These are phyloP conservation scores for Nitzschia sp. DNA, from an alignment of 108 stramenopile genomes.

Conservation along the genomic window DNA sequence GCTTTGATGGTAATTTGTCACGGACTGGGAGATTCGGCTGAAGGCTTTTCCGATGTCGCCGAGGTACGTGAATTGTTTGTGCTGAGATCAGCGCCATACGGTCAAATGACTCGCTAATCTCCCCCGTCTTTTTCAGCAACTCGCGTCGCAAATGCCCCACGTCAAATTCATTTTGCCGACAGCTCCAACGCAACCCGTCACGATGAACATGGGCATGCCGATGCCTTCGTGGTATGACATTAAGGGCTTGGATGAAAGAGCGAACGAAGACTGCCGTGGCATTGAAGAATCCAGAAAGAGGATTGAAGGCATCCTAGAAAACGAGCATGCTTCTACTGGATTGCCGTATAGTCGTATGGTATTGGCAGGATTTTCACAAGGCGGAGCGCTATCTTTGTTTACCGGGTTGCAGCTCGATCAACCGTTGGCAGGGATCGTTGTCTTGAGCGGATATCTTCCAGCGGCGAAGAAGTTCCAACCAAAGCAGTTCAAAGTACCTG, in stretches of 20 bases:
- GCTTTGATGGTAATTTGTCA: conserved; percentile 87
- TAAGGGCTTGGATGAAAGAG: conserved; percentile 78
- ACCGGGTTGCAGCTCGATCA: conserved; percentile 88
- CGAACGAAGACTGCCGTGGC: conserved; percentile 87
- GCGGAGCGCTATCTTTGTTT: conserved; percentile 86
- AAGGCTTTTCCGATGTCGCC: conserved; percentile 68
- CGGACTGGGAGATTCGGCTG: conserved; percentile 91
- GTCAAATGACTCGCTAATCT: not conserved
- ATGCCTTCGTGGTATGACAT: conserved; percentile 96
- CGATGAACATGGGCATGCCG: conserved; percentile 89
- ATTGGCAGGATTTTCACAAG: conserved; percentile 93
- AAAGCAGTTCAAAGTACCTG: conserved; percentile 61
- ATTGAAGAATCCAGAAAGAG: conserved; percentile 64
- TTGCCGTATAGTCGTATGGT: conserved; percentile 89
- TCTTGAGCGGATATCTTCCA: conserved; percentile 89
- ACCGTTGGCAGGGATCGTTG: conserved; percentile 79
- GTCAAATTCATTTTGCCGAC: conserved; percentile 92
- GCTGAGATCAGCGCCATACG: not conserved
- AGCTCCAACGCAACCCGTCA: conserved; percentile 89
- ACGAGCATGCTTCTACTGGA: conserved; percentile 69
- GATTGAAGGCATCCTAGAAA: conserved; percentile 53
- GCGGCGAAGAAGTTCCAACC: conserved; percentile 70
- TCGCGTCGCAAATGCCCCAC: conserved; percentile 72
- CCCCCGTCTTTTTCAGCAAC: conserved; percentile 23
- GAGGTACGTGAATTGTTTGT: conserved; percentile 26